Percentiles rank a stretch among this genome's conserved stretches.
phyloP scores from a whole-genome alignment of 805 yeast species.

The Saccharomycopsis babjevae region DNA sequence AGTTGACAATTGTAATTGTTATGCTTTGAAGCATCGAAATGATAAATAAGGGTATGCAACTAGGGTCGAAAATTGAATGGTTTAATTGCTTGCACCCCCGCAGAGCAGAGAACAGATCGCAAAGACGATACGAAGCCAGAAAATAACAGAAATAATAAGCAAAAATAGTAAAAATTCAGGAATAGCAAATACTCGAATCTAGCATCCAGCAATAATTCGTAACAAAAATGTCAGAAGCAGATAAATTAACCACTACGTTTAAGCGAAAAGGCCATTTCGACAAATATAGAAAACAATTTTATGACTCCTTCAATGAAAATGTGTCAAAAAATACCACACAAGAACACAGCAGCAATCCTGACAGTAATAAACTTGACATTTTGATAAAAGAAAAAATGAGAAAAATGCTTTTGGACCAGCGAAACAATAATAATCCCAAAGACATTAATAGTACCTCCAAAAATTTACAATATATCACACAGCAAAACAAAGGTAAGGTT shows the following conservation, averaged over 20 bases:
- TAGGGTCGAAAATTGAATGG: too few relatives aligned
- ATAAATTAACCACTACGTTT: constrained; percentile 10
- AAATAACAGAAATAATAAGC: too few relatives aligned
- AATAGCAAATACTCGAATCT: too few relatives aligned
- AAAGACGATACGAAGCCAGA: too few relatives aligned
- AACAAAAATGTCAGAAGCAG: constrained; percentile 3
- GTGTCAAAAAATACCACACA: neutral
- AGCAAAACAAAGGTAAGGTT: constrained; percentile 13
- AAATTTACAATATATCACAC: neutral
- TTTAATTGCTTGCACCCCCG: too few relatives aligned
- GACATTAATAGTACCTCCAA: neutral
- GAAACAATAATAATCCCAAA: neutral
- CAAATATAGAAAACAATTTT: constrained; percentile 6
- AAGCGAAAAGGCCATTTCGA: constrained; percentile 17
- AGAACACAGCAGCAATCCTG: neutral
- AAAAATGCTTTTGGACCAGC: neutral
- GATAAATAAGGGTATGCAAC: too few relatives aligned
- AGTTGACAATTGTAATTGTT: too few relatives aligned
- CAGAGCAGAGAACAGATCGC: too few relatives aligned
- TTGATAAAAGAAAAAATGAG: neutral
- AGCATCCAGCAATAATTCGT: neutral
- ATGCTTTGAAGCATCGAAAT: too few relatives aligned
- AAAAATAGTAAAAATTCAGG: too few relatives aligned
- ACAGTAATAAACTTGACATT: neutral
- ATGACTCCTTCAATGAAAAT: neutral